A percentile compares a stretch with the other conserved stretches of the same genome.
These are phyloP conservation scores for Cinnamomum micranthum DNA, from an alignment of 164 flowering plant species.

Conservation along the genomic window DNA sequence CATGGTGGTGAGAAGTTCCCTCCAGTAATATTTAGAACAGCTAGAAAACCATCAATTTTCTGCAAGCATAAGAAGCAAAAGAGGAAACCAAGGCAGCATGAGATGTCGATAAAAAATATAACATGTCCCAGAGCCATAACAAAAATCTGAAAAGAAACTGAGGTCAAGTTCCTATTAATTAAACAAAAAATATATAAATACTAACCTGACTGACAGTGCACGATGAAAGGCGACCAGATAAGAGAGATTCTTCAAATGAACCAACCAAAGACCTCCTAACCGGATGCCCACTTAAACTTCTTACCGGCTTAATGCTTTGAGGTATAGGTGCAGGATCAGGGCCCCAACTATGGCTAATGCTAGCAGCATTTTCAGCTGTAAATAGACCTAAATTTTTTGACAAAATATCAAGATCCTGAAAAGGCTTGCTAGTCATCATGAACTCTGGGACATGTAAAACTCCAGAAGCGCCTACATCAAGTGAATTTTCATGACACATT, in stretches of 20 bases:
- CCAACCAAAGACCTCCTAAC: slow-evolving; percentile 90
- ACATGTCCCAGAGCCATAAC: neutral
- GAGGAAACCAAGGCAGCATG: neutral
- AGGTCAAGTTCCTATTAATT: neutral
- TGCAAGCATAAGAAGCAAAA: slow-evolving; percentile 25
- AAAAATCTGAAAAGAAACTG: neutral
- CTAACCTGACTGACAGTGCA: slow-evolving; percentile 62
- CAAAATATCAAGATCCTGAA: slow-evolving; percentile 38
- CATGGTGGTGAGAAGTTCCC: slow-evolving; percentile 83
- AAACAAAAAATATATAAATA: slow-evolving; percentile 6
- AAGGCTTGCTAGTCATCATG: slow-evolving; percentile 26
- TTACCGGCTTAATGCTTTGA: slow-evolving; percentile 30
- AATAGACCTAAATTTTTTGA: slow-evolving; percentile 28
- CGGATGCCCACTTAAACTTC: slow-evolving; percentile 51
- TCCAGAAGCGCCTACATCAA: slow-evolving; percentile 31
- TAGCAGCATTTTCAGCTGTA: slow-evolving; percentile 34
- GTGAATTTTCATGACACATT: slow-evolving; percentile 23
- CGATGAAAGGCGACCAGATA: slow-evolving; percentile 74
- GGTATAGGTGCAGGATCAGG: slow-evolving; percentile 25
- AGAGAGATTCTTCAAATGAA: slow-evolving; percentile 90
- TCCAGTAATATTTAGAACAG: slow-evolving; percentile 76
- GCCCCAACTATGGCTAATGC: slow-evolving; percentile 21
- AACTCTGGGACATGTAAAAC: slow-evolving; percentile 21
- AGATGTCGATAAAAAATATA: neutral
- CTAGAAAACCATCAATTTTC: slow-evolving; percentile 89